These are phyloP conservation scores for Suillus alpinus DNA, from an alignment of 768 basidiomycete species.

Conservation along the genomic window DNA sequence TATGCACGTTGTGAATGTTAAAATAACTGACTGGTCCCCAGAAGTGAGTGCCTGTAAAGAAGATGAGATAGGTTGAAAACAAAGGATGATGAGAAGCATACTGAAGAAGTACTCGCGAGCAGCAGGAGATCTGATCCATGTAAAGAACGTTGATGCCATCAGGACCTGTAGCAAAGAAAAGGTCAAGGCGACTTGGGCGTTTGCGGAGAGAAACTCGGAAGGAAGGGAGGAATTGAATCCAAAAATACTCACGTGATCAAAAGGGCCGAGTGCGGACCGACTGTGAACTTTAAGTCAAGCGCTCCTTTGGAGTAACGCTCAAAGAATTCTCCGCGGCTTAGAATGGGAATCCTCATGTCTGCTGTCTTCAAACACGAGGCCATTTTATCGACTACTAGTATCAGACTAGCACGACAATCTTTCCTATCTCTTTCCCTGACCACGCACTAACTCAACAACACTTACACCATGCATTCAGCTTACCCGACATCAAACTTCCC, in stretches of 20 bases:
- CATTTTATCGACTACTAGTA: neutral
- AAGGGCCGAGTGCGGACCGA: neutral
- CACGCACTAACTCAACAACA: neutral
- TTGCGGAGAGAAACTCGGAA: neutral
- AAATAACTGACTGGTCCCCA: constrained; percentile 85
- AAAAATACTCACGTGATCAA: constrained; percentile 13
- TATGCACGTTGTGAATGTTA: constrained; percentile 3
- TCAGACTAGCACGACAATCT: neutral
- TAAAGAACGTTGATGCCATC: constrained; percentile 84
- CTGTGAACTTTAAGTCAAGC: neutral
- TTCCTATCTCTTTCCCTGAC: constrained; percentile 4
- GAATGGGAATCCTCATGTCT: constrained; percentile 28
- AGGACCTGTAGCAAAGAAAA: constrained; percentile 2
- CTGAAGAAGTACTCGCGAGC: constrained; percentile 95
- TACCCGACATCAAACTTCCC: constrained; percentile 40
- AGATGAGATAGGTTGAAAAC: constrained; percentile 15
- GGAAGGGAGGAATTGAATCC: neutral
- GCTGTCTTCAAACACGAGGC: neutral
- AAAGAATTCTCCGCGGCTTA: constrained; percentile 20
- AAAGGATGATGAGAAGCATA: constrained; percentile 38
- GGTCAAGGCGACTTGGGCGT: neutral
- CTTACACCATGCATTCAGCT: constrained; percentile 26
- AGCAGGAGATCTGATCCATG: constrained; percentile 89
- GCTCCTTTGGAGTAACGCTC: neutral
- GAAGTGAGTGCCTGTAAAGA: constrained; percentile 82